Percentiles rank a stretch among this genome's conserved stretches.
Conservation (phyloP, 108 stramenopile genomes). For the Epipyxis sp. region DNA sequence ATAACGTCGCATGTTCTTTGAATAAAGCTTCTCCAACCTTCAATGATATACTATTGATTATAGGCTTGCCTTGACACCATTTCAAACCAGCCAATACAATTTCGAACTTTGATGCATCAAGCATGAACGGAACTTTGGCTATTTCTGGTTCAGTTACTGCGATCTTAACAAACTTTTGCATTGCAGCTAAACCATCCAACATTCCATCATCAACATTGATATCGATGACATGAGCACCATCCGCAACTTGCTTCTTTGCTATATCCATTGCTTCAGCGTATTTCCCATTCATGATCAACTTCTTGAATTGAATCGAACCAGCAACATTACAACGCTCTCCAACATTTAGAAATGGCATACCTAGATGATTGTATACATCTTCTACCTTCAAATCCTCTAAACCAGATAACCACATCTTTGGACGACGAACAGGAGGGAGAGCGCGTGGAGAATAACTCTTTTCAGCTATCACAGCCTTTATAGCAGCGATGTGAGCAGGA, state of each 20-base stretch:
- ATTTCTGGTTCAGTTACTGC: constrained; percentile 95
- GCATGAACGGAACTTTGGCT: constrained; percentile 93
- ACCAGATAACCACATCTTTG: constrained; percentile 93
- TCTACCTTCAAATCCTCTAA: constrained; percentile 87
- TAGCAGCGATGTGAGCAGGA: constrained; percentile 87
- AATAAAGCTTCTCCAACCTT: constrained; percentile 98
- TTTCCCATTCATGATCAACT: constrained; percentile 90
- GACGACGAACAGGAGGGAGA: constrained; percentile 55
- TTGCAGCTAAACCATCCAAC: constrained; percentile 91
- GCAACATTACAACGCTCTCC: constrained; percentile 96
- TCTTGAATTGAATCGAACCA: constrained; percentile 91
- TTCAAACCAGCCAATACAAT: constrained; percentile 89
- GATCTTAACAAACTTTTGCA: constrained; percentile 99
- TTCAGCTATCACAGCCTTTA: constrained; percentile 52
- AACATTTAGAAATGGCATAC: constrained; percentile 90
- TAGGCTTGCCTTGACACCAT: constrained; percentile 95
- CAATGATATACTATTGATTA: constrained; percentile 94
- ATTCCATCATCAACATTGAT: constrained; percentile 99
- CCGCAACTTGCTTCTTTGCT: constrained; percentile 95
- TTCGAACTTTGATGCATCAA: constrained; percentile 97
- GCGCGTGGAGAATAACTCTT: constrained; percentile 65
- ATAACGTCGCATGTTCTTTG: constrained; percentile 85
- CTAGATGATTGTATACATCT: constrained; percentile 81
- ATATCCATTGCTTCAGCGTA: constrained; percentile 94
- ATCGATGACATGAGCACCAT: constrained; percentile 96